Conservation (phyloP, 768 basidiomycete species). For the Mrakia gelida region DNA sequence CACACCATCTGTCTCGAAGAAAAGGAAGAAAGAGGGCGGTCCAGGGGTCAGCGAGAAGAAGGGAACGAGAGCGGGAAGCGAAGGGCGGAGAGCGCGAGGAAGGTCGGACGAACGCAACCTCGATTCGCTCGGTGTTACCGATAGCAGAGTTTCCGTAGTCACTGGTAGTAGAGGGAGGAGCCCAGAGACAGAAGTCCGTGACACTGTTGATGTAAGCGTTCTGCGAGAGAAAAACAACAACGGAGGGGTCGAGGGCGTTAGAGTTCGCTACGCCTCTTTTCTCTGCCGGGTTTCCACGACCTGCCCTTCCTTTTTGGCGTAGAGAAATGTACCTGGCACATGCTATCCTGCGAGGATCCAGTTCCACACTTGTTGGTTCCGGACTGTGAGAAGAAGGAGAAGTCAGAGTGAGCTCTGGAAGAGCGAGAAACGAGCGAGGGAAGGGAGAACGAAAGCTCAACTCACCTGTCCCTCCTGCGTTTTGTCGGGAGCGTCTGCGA, state of each 20-base stretch:
- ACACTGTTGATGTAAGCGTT: constrained; percentile 35
- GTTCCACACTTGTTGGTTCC: constrained; percentile 30
- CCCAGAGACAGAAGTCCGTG: constrained; percentile 32
- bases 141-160: constrained; percentile 48
- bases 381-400: constrained; percentile 1
- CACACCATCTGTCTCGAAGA: constrained; percentile 55
- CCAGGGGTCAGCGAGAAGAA: not conserved
- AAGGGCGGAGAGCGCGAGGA: not conserved
- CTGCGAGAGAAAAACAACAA: not conserved
- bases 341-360: not conserved
- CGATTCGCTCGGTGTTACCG: constrained; percentile 61
- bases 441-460: not conserved
- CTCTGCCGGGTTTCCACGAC: too few species aligned
- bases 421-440: not conserved
- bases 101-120: constrained; percentile 50
- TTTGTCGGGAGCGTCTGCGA: constrained; percentile 13
- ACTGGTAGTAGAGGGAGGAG: constrained; percentile 32
- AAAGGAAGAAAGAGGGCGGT: not conserved
- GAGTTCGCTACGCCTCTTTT: too few species aligned
- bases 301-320: too few species aligned
- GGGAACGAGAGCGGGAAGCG: not conserved
- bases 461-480: constrained; percentile 16
- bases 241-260: too few species aligned
- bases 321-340: constrained; percentile 19
- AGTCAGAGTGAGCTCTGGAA: not conserved